phyloP scores from a whole-genome alignment of 257 asterid species.

The Solanum habrochaites region DNA sequence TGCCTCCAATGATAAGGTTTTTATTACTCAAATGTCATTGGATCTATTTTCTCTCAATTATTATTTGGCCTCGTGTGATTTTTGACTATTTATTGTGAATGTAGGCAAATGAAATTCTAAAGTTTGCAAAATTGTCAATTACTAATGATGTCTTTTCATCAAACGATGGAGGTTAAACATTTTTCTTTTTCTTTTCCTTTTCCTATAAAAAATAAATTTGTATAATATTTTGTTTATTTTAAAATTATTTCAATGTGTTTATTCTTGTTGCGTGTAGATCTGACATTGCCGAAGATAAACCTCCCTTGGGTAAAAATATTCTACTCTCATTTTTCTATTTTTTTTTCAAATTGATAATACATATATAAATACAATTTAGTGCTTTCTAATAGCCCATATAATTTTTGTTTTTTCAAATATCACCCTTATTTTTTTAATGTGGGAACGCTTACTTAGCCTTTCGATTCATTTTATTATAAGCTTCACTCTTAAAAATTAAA shows the following conservation, averaged over 20 bases:
- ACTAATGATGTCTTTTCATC: no score
- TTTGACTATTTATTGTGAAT: not conserved
- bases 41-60: not conserved
- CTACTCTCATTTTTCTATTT: no score
- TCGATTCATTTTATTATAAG: not conserved
- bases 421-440: not conserved
- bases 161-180: not conserved
- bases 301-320: no score
- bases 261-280: not conserved
- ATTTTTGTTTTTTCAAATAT: no score
- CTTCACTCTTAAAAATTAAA: no score
- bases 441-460: not conserved
- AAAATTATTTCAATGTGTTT: not conserved
- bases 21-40: not conserved
- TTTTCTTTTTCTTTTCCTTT: not conserved
- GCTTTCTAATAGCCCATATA: no score
- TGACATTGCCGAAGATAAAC: no score
- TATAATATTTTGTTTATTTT: not conserved
- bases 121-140: not conserved
- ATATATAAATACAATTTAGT: not conserved
- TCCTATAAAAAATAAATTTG: not conserved
- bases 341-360: no score
- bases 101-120: not conserved
- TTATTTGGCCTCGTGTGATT: not conserved
- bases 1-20: not conserved